Evolutionary conservation across 2,329 filamentous ascomycete species (phyloP).

Genomic region (Amesomyces nigricolor): DNA sequence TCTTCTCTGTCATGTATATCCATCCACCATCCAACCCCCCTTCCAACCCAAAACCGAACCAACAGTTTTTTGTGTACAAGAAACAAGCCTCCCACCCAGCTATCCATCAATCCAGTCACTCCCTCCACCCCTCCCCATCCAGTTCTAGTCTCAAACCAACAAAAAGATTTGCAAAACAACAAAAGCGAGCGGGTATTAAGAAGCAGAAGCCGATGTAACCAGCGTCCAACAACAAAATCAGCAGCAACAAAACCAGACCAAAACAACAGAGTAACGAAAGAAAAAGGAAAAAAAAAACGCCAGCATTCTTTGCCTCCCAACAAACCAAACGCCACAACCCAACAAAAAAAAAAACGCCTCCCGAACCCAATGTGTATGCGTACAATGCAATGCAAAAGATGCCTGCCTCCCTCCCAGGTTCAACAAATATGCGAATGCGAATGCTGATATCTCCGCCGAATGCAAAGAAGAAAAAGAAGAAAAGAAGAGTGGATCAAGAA

Average conservation of each 20-base stretch:
- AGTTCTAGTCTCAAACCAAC: not conserved
- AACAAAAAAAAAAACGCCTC: not conserved
- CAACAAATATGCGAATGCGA: too few species aligned
- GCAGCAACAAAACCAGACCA: too few species aligned
- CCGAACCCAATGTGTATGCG: constrained; percentile 15
- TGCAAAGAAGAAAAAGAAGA: constrained; percentile 21
- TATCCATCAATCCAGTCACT: not conserved
- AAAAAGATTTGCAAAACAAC: not conserved
- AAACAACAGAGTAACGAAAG: not conserved
- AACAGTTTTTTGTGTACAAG: not conserved
- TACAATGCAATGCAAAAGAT: constrained; percentile 1
- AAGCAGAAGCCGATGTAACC: not conserved
- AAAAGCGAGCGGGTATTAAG: constrained; percentile 8
- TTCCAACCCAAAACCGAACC: not conserved
- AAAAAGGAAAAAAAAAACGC: not conserved
- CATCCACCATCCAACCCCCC: not conserved
- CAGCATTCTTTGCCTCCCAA: not conserved
- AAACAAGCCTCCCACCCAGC: not conserved
- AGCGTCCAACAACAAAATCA: too few species aligned
- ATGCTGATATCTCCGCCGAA: too few species aligned
- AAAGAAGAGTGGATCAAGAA: constrained; percentile 6
- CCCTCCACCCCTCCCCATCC: not conserved
- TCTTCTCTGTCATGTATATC: too few species aligned
- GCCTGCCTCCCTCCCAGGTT: not conserved
- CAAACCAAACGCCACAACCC: not conserved